phyloP scores from a whole-genome alignment of 306 rosid genomes.

The Leucaena leucocephala region DNA sequence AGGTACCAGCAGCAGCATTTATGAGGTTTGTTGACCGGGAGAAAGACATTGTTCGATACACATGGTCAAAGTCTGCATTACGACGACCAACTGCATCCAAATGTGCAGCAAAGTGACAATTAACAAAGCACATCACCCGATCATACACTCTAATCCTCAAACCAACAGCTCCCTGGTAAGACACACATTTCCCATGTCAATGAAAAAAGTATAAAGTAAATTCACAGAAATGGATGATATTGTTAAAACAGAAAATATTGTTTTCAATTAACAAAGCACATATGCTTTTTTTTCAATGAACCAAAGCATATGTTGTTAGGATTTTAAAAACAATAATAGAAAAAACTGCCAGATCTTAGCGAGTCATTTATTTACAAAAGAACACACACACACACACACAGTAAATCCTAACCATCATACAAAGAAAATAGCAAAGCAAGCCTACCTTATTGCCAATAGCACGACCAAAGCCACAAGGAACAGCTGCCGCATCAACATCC shows the following conservation, averaged over 20 bases:
- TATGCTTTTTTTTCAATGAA: conserved; percentile 1
- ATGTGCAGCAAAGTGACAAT: conserved; percentile 99
- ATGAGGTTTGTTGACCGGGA: conserved; percentile 61
- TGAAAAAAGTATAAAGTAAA: conserved; percentile 26
- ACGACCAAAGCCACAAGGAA: conserved; percentile 98
- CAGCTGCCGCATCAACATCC: conserved; percentile 97
- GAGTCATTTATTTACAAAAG: conserved; percentile 13
- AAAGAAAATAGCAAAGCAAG: conserved; percentile 28
- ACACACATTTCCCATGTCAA: conserved; percentile 47
- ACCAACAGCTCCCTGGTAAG: conserved; percentile 98
- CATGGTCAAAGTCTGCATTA: conserved; percentile 92
- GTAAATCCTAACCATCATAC: conserved; percentile 16
- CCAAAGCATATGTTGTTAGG: conserved; percentile 20
- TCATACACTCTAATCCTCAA: conserved; percentile 88
- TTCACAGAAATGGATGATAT: conserved; percentile 5
- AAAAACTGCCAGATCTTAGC: conserved; percentile 14
- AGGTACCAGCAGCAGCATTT: conserved; percentile 71
- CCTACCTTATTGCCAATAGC: conserved; percentile 97
- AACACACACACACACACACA: background rate
- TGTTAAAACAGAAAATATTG: background rate
- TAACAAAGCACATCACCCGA: conserved; percentile 82
- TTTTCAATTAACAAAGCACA: conserved; percentile 27
- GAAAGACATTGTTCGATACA: conserved; percentile 86
- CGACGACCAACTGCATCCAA: conserved; percentile 92
- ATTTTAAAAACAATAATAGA: conserved; percentile 10